phyloP scores from a whole-genome alignment of 106 monocot species.

The Dactylorhiza incarnata region DNA sequence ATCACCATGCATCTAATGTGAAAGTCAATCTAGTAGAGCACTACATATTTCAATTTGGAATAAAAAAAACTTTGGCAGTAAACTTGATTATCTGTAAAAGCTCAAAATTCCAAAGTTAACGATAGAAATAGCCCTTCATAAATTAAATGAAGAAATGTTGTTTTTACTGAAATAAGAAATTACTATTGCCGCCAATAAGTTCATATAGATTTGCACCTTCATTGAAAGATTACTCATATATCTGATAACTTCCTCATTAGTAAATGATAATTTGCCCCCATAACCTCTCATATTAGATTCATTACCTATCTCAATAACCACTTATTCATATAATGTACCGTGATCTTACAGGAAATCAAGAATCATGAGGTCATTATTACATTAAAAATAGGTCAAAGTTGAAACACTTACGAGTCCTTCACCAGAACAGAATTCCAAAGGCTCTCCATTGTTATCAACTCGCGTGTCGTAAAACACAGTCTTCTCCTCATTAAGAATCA shows the following conservation, averaged over 20 bases:
- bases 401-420: constrained; percentile 80
- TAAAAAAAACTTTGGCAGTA: not conserved
- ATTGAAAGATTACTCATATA: not conserved
- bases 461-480: constrained; percentile 89
- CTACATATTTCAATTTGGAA: not conserved
- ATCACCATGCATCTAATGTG: not conserved
- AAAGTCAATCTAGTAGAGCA: not conserved
- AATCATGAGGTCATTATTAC: not conserved
- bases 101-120: not conserved
- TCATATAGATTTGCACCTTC: not conserved
- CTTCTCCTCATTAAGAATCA: constrained; percentile 77
- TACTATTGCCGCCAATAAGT: not conserved
- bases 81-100: not conserved
- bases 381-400: not conserved
- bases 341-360: not conserved
- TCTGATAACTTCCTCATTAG: not conserved
- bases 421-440: constrained; percentile 94
- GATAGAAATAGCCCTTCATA: not conserved
- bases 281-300: no score
- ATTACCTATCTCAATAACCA: not conserved
- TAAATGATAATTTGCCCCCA: not conserved
- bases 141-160: not conserved
- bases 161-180: not conserved
- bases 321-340: not conserved
- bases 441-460: constrained; percentile 71